Evolutionary conservation across 2,329 filamentous ascomycete species (phyloP), one percentile per base, ranked within the genome.

Genomic region (Penicillium sp.): DNA sequence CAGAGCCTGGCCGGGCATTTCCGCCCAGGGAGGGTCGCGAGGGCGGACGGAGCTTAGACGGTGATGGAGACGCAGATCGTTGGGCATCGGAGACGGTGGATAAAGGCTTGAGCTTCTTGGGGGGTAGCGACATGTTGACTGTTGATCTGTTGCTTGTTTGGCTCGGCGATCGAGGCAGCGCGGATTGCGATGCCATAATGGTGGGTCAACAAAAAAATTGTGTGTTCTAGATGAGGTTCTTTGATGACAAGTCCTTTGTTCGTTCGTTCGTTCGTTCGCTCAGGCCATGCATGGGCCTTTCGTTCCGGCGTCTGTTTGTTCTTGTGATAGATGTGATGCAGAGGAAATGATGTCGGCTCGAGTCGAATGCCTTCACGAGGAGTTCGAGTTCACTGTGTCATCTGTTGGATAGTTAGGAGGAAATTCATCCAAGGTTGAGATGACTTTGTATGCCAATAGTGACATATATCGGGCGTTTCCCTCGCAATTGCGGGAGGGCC

Each of bases 101-200:
- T 77, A 85, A 72, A 55, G 83, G 87, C 70, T 87, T 90, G 40
- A 87, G 85, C 73, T 91, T 94, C 47, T 80, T 74, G 18, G 89
- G 78, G 26, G 91, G 90, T 48, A 95, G 77, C 45, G 89, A 90
- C 23, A 94, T 77, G 26, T 87, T 83, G 61, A 85, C 82, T 28
- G 83, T 85, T 16, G 90, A 88, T 49, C 90, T 88, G 58, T 85
- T 87, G 64, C 86, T 72, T 24, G 77, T 71, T 52, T 80, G 76
- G 63, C 77, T 82, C 62, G 87, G 85, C 24, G 85, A 81, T 70
- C 85, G 82, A 54, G 88, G 87, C 51, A 90, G 78, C 45, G 87
- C 78, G 54, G 86, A 85, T 56, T 83, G 67, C 30, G 64, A 66
- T 26, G 63, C 61, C 67, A 70, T 69, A 35, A 24, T 42, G 24